phyloP scores from a whole-genome alignment of 148 eudicot genomes.

The Tetragonia tetragonoides region DNA sequence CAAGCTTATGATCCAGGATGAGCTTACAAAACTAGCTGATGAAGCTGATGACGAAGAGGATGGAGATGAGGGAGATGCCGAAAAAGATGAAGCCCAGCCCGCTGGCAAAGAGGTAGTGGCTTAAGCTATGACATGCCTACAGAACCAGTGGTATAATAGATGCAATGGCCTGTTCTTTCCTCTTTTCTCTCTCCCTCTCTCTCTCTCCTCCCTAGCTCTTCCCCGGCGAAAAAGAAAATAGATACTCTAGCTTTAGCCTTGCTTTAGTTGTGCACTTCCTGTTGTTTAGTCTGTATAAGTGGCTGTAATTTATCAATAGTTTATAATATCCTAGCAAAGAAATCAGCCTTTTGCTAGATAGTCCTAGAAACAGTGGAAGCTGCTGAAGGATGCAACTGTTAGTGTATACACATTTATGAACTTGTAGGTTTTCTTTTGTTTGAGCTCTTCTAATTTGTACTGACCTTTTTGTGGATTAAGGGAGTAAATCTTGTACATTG shows the following conservation, averaged over 20 bases:
- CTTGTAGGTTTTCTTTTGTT: slow-evolving; percentile 20
- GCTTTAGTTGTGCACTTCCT: not conserved
- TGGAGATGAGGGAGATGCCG: slow-evolving; percentile 43
- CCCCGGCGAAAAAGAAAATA: slow-evolving; percentile 4
- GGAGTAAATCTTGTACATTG: slow-evolving; percentile 11
- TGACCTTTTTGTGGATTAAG: slow-evolving; percentile 7
- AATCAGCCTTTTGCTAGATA: slow-evolving; percentile 19
- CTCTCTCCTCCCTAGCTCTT: not conserved
- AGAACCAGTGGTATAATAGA: slow-evolving; percentile 9
- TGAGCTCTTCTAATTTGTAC: not conserved
- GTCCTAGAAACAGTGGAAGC: slow-evolving; percentile 13
- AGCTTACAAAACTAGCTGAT: slow-evolving; percentile 87
- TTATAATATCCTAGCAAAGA: slow-evolving; percentile 21
- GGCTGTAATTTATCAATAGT: slow-evolving; percentile 34
- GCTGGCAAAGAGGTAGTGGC: slow-evolving; percentile 46
- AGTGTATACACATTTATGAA: slow-evolving; percentile 26
- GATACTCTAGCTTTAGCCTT: slow-evolving; percentile 15
- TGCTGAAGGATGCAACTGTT: slow-evolving; percentile 25
- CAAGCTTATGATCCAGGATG: slow-evolving; percentile 88
- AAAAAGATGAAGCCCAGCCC: slow-evolving; percentile 45
- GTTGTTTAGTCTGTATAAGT: slow-evolving; percentile 27
- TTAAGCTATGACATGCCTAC: slow-evolving; percentile 27
- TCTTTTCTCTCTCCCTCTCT: not conserved
- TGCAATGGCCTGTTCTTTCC: slow-evolving; percentile 7
- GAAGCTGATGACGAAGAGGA: slow-evolving; percentile 89